Evolutionary conservation across 345 rosid species (phyloP).

Genomic region (Salix purpurea): DNA sequence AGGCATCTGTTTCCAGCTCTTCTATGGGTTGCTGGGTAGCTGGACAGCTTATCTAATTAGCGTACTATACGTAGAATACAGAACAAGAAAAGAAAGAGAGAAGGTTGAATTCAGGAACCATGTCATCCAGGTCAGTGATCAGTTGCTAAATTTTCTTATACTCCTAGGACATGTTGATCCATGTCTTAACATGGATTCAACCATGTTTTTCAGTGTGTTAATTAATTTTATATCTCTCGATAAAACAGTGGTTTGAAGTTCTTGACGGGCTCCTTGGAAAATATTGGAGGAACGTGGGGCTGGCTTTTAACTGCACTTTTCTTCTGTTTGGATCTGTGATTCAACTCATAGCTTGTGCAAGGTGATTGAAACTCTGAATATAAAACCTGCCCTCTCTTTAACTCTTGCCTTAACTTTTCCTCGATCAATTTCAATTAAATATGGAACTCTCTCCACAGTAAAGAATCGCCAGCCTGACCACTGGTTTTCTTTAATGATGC

Average conservation of each 20-base stretch:
- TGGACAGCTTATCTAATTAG: slow-evolving; percentile 99
- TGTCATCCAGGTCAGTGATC: slow-evolving; percentile 70
- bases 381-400: background rate
- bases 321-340: slow-evolving; percentile 99
- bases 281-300: slow-evolving; percentile 98
- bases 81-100: slow-evolving; percentile 93
- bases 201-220: background rate
- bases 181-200: background rate
- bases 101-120: slow-evolving; percentile 97
- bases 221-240: background rate
- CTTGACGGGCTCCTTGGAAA: slow-evolving; percentile 97
- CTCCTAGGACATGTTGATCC: background rate
- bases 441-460: background rate
- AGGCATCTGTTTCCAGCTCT: slow-evolving; percentile 87
- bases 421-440: background rate
- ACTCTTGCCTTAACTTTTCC: slow-evolving; percentile 14
- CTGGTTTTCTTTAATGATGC: background rate
- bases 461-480: slow-evolving; percentile 9
- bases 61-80: slow-evolving; percentile 87
- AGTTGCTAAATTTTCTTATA: background rate
- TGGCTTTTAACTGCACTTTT: slow-evolving; percentile 98
- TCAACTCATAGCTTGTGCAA: slow-evolving; percentile 99
- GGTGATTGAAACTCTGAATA: slow-evolving; percentile 34
- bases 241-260: slow-evolving; percentile 86
- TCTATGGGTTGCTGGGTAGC: slow-evolving; percentile 87